Evolutionary conservation across 2,329 filamentous ascomycete species (phyloP), one percentile per base, ranked within the genome.

Genomic region (Verticillium zaregamsianum): DNA sequence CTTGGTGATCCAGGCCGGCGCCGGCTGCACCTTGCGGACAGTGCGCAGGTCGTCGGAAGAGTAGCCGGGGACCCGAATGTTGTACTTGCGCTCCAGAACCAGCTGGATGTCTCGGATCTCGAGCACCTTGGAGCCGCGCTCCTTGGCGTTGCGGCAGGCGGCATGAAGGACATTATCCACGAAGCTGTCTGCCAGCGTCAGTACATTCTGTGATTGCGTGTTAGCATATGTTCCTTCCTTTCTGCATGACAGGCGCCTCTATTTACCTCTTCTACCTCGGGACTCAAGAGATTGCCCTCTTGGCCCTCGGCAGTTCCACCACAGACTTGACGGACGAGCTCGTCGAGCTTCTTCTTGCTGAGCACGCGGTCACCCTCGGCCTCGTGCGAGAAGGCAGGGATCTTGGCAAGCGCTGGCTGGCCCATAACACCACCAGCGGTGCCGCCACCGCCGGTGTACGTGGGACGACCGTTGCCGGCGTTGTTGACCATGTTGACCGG

Each of bases 331-430:
- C 93, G 87, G 9, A 98, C 93, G 40, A 99, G 83, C 73, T 97
- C 94, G 71, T 99, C 93, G 49, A 99, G 83, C 79, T 97, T 98
- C 79, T 96, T 96, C 85, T 97, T 97, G 79, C 90, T 96, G n/a
- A 99, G 81, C 1, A 99, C 90, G 54, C 93, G 89, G 70, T 97
- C 93, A 31, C 92, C 93, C 72, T 97, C 93, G 33, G 92, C 91
- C 73, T 98, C 94, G 62, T 97, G 88, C 61, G 92, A 91, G 74
- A 92, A 96, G 0, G 88, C 87, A 0, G 93, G 92, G 55, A 92
- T 86, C 71, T 93, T 93, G 61, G 88, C 81, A 64, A 98, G 85
- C 2, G 92, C 91, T 0, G 95, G 93, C 70, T 97, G 93, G 59
- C 89, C 89, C 84, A 97, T 91, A 58, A 95, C 89, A 59, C 93